Conservation (phyloP, 2,329 filamentous ascomycete species). For the Ophiostoma sp. region DNA sequence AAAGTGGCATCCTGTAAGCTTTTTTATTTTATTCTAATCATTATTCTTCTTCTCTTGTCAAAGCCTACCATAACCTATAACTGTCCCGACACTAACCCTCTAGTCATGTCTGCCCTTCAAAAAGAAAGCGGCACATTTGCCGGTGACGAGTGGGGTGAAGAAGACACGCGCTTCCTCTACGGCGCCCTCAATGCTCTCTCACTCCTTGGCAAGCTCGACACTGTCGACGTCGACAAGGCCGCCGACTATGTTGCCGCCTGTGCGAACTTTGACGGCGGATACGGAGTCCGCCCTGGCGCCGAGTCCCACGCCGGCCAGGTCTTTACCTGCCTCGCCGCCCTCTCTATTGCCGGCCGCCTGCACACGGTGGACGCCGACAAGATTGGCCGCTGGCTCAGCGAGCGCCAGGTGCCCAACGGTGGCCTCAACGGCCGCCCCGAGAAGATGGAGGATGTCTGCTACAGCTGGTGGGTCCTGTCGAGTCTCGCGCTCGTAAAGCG, state of each 20-base stretch:
- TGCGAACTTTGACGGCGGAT: conserved; percentile 90
- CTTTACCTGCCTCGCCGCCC: conserved; percentile 84
- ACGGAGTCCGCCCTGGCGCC: conserved; percentile 80
- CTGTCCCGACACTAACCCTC: too few species aligned
- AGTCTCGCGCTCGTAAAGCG: conserved; percentile 84
- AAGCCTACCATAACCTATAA: conserved; percentile 22
- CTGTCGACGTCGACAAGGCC: conserved; percentile 74
- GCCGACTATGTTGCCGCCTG: conserved; percentile 75
- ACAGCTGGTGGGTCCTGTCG: conserved; percentile 97
- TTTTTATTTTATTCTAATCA: too few species aligned
- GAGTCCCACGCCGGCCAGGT: conserved; percentile 95
- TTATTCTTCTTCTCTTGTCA: background rate
- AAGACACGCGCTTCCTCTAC: conserved; percentile 91
- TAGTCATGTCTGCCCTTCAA: conserved; percentile 78
- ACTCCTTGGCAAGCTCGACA: conserved; percentile 64
- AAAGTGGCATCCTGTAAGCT: conserved; percentile 74
- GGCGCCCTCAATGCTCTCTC: conserved; percentile 85
- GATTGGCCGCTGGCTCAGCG: conserved; percentile 84
- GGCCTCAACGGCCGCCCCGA: conserved; percentile 92
- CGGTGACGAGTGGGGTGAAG: conserved; percentile 94
- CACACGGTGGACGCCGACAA: conserved; percentile 79
- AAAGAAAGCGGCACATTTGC: conserved; percentile 78
- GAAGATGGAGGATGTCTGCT: conserved; percentile 94
- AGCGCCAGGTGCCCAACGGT: conserved; percentile 79
- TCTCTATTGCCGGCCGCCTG: conserved; percentile 75